Evolutionary conservation across 768 basidiomycete species (phyloP).

Genomic region (Russula emetica): DNA sequence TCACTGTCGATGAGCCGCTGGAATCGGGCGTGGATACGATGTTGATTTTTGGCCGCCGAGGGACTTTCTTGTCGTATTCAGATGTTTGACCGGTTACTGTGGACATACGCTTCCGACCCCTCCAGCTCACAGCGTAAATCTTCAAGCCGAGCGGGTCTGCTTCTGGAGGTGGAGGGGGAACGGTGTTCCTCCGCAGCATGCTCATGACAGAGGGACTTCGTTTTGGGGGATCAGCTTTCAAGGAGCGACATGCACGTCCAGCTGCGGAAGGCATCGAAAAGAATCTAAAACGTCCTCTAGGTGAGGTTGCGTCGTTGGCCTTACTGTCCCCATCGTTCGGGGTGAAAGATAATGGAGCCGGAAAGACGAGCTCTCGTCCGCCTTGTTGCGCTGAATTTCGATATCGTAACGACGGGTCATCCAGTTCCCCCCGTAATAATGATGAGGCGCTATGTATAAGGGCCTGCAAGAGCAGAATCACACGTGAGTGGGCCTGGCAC

Average conservation of each 20-base stretch:
- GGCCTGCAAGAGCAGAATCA: constrained; percentile 69
- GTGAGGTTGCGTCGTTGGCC: background rate
- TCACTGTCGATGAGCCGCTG: constrained; percentile 20
- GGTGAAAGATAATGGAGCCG: constrained; percentile 61
- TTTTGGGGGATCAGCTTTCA: constrained; percentile 17
- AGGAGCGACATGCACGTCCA: background rate
- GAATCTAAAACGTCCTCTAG: constrained; percentile 1
- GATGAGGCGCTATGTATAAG: constrained; percentile 58
- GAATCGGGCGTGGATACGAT: constrained; percentile 13
- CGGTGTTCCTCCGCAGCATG: constrained; percentile 38
- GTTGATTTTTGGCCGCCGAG: constrained; percentile 10
- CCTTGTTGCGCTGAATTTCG: constrained; percentile 29
- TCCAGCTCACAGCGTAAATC: constrained; percentile 50
- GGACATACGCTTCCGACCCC: constrained; percentile 32
- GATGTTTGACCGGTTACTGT: constrained; percentile 4
- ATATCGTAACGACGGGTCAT: constrained; percentile 33
- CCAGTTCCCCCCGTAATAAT: constrained; percentile 34
- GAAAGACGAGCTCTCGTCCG: constrained; percentile 63
- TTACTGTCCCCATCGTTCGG: constrained; percentile 8
- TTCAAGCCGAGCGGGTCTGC: constrained; percentile 44
- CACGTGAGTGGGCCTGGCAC: constrained; percentile 64
- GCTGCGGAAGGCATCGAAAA: background rate
- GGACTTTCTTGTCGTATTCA: constrained; percentile 1
- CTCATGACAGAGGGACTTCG: constrained; percentile 31
- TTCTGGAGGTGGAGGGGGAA: constrained; percentile 44